A percentile compares a stretch with the other conserved stretches of the same genome.
Conservation (phyloP, 176 grass and related monocot genomes). For the Dendrocalamus sinicus region DNA sequence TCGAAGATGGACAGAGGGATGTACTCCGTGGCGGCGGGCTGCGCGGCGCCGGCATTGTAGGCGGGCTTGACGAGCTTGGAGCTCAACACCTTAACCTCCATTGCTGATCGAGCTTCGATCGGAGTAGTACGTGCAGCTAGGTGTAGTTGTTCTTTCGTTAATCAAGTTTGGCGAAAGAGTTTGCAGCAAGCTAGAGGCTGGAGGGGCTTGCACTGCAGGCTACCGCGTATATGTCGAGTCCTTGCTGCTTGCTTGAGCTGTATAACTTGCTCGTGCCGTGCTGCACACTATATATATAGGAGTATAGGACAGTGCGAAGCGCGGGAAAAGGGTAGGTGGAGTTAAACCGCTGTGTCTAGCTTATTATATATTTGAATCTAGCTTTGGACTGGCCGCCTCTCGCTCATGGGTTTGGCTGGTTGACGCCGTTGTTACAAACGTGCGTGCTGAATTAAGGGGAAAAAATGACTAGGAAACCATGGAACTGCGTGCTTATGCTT, state of each 20-base stretch:
- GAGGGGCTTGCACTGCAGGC: not conserved
- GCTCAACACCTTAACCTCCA: slow-evolving; percentile 72
- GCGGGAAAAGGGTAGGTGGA: slow-evolving; percentile 30
- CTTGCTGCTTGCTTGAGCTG: slow-evolving; percentile 12
- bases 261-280: not conserved
- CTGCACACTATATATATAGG: not conserved
- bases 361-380: not conserved
- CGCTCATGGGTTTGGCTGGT: not conserved
- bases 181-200: not conserved
- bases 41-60: slow-evolving; percentile 36
- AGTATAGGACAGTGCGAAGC: not conserved
- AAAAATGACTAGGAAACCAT: not conserved
- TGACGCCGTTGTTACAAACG: not conserved
- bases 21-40: not conserved
- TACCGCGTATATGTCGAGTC: not conserved
- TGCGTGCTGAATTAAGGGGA: not conserved
- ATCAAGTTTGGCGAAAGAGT: not conserved
- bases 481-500: not conserved
- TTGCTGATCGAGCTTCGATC: slow-evolving; percentile 8
- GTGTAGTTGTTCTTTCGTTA: not conserved
- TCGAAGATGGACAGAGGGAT: slow-evolving; percentile 69
- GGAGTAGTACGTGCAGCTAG: not conserved
- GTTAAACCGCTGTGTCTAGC: not conserved
- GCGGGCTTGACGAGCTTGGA: slow-evolving; percentile 57
- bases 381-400: not conserved